These are phyloP conservation scores for Pelargonium cotyledonis DNA, from an alignment of 441 rosid species.

Conservation along the genomic window DNA sequence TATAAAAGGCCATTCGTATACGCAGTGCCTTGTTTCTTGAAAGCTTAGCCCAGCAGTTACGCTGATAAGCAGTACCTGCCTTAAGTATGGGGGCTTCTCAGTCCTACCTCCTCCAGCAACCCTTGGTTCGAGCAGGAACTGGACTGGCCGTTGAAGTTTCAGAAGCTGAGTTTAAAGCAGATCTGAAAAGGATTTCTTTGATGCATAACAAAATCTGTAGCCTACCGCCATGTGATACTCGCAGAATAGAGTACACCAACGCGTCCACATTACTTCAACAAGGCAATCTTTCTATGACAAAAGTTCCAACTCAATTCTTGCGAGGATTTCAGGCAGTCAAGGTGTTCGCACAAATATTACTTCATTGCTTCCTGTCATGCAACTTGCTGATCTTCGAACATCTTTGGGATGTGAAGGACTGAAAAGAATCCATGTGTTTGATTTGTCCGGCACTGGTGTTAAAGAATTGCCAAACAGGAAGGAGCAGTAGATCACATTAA, in stretches of 20 bases:
- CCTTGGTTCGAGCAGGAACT: conserved; percentile 27
- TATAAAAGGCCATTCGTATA: no score
- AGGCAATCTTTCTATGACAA: conserved; percentile 22
- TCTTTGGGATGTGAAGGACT: conserved; percentile 19
- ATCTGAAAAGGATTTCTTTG: conserved; percentile 25
- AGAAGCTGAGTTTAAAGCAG: conserved; percentile 13
- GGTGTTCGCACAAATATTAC: conserved; percentile 20
- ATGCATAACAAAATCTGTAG: conserved; percentile 24
- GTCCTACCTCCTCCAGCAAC: no score
- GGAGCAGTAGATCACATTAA: conserved; percentile 21
- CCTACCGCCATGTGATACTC: background rate
- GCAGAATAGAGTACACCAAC: conserved; percentile 14
- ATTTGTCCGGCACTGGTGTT: conserved; percentile 33
- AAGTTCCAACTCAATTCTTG: conserved; percentile 17
- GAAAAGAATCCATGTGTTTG: conserved; percentile 27
- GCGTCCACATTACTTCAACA: conserved; percentile 24
- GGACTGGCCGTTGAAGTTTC: conserved; percentile 27
- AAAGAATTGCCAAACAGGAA: conserved; percentile 24
- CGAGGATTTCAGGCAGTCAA: conserved; percentile 20
- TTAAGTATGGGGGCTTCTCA: no score
- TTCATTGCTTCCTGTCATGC: conserved; percentile 18
- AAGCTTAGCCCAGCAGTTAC: no score
- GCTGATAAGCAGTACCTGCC: no score
- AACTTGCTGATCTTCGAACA: conserved; percentile 25
- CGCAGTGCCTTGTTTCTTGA: no score